Percentiles rank a stretch among this genome's conserved stretches.
phyloP scores from a whole-genome alignment of 2,329 filamentous ascomycete genomes.

The Cercospora beticola region DNA sequence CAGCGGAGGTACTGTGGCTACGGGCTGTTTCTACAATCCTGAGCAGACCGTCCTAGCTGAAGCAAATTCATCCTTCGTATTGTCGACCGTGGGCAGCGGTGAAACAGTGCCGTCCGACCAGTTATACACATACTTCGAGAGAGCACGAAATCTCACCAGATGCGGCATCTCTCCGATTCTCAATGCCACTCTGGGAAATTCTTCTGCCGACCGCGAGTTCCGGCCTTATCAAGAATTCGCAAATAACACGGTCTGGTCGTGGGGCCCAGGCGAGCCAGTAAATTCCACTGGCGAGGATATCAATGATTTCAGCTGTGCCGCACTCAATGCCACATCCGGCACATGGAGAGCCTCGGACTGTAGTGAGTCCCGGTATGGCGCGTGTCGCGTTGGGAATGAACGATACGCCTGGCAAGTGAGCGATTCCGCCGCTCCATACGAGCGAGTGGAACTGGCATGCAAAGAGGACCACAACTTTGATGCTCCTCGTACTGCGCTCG shows the following conservation, averaged over 20 bases:
- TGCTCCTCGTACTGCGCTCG: constrained; percentile 61
- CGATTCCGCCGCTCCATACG: constrained; percentile 38
- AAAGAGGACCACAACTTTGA: constrained; percentile 52
- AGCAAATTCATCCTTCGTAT: constrained; percentile 57
- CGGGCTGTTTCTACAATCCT: constrained; percentile 56
- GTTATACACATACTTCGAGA: constrained; percentile 4
- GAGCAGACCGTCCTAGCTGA: constrained; percentile 43
- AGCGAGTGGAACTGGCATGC: constrained; percentile 49
- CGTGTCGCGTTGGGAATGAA: constrained; percentile 55
- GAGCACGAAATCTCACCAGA: constrained; percentile 46
- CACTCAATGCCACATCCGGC: constrained; percentile 53
- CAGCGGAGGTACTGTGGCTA: constrained; percentile 45
- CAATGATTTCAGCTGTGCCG: constrained; percentile 53
- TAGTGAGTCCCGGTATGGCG: constrained; percentile 50
- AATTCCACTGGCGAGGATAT: constrained; percentile 43
- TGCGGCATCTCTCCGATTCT: constrained; percentile 63
- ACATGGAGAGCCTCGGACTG: constrained; percentile 62
- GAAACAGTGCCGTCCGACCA: constrained; percentile 9
- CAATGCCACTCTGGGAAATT: constrained; percentile 55
- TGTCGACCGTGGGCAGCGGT: constrained; percentile 30
- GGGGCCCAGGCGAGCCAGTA: constrained; percentile 57
- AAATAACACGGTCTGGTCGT: constrained; percentile 58
- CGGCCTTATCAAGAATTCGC: constrained; percentile 54
- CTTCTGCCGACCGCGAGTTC: constrained; percentile 51
- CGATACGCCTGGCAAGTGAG: constrained; percentile 62